Conservation (phyloP, 2,329 filamentous ascomycete genomes). For the Clonostachys byssicola region DNA sequence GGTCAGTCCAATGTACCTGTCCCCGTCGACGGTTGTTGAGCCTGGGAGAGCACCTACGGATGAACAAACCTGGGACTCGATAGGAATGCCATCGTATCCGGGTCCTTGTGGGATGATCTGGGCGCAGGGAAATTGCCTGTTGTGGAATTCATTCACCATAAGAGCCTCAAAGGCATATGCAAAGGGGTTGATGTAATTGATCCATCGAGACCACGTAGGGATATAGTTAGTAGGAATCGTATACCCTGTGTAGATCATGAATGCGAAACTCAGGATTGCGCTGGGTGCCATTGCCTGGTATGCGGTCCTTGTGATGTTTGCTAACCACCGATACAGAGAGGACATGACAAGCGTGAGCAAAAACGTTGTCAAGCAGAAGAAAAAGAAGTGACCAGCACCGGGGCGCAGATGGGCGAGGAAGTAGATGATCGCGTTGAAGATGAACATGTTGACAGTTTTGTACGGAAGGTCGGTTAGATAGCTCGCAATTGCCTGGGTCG, state of each 20-base stretch:
- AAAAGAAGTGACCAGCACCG: slow-evolving; percentile 3
- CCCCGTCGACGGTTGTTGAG: slow-evolving; percentile 45
- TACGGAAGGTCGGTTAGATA: slow-evolving; percentile 51
- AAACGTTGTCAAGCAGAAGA: slow-evolving; percentile 72
- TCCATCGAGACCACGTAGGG: slow-evolving; percentile 21
- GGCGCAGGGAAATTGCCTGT: slow-evolving; percentile 52
- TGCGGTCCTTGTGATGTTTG: slow-evolving; percentile 11
- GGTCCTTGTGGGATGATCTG: slow-evolving; percentile 37
- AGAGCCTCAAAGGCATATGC: slow-evolving; percentile 77
- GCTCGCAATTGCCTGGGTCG: slow-evolving; percentile 53
- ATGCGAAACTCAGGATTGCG: slow-evolving; percentile 16
- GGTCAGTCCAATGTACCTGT: slow-evolving; percentile 46
- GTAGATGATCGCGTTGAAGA: slow-evolving; percentile 47
- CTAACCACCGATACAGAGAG: slow-evolving; percentile 1
- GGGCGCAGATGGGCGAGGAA: slow-evolving; percentile 3
- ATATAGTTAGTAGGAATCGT: slow-evolving; percentile 36
- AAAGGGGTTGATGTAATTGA: slow-evolving; percentile 50
- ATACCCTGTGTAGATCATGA: slow-evolving; percentile 48
- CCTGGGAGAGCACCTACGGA: slow-evolving; percentile 54
- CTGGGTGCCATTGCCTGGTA: slow-evolving; percentile 21
- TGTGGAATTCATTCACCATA: slow-evolving; percentile 78
- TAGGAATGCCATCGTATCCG: slow-evolving; percentile 15
- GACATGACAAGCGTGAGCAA: slow-evolving; percentile 64
- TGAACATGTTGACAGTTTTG: slow-evolving; percentile 50
- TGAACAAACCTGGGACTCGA: slow-evolving; percentile 48